Evolutionary conservation across 108 stramenopile species (phyloP).

Genomic region (Heterococcus sp.): DNA sequence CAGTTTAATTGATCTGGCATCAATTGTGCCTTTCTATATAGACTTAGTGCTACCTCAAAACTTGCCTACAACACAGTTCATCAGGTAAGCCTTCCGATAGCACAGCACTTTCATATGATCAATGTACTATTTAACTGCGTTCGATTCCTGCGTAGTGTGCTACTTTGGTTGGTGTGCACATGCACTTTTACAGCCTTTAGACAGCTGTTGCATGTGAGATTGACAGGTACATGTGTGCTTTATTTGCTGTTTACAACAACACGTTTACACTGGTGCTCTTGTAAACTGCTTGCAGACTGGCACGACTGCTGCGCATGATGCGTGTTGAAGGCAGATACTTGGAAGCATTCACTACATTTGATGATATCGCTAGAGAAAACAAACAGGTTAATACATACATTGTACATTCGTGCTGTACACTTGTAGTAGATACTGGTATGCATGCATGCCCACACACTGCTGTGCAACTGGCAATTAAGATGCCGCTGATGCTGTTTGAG

Average conservation of each 20-base stretch:
- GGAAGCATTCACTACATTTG: conserved; percentile 64
- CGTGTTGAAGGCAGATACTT: conserved; percentile 69
- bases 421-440: neutral
- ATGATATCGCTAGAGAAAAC: conserved; percentile 72
- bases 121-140: too few relatives aligned
- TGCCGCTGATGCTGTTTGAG: neutral
- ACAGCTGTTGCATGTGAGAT: too few relatives aligned
- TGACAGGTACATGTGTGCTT: too few relatives aligned
- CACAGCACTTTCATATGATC: too few relatives aligned
- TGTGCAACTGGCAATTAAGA: neutral
- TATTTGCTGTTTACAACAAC: too few relatives aligned
- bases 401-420: conserved; percentile 39
- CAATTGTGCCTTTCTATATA: conserved; percentile 79
- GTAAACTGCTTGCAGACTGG: conserved; percentile 66
- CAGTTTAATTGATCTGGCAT: conserved; percentile 69
- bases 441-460: neutral
- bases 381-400: conserved; percentile 64
- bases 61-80: conserved; percentile 67
- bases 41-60: conserved; percentile 69
- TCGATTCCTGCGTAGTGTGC: too few relatives aligned
- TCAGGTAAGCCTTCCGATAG: too few relatives aligned
- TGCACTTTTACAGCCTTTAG: too few relatives aligned
- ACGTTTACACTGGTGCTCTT: too few relatives aligned
- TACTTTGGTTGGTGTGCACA: too few relatives aligned
- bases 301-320: conserved; percentile 82